These are phyloP conservation scores for Gracilaria vermiculophylla DNA, from an alignment of 23 red algal species.

Conservation along the genomic window DNA sequence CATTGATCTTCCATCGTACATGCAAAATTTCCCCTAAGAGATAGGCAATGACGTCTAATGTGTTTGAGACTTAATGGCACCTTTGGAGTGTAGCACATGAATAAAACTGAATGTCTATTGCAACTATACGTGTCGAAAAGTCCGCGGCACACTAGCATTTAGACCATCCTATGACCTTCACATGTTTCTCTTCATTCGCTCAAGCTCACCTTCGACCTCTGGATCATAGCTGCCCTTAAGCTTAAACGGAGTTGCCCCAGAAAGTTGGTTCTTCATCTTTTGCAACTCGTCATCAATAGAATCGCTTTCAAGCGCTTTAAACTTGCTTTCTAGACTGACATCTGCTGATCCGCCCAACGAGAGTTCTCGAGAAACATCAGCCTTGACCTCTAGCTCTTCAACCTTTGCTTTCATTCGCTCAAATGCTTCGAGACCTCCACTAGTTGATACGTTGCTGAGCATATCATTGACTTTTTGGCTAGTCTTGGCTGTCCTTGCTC, in stretches of 20 bases:
- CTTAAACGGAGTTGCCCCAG: constrained; percentile 44
- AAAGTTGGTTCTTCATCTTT: constrained; percentile 79
- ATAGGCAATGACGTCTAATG: no score
- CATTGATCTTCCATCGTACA: constrained; percentile 36
- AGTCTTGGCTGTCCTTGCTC: constrained; percentile 94
- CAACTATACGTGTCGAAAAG: background rate
- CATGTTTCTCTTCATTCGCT: constrained; percentile 73
- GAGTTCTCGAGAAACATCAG: constrained; percentile 80
- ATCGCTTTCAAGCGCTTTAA: constrained; percentile 89
- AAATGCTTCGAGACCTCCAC: constrained; percentile 85
- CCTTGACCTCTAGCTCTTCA: constrained; percentile 86
- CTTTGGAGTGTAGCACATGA: background rate
- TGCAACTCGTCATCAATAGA: constrained; percentile 92
- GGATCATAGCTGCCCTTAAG: constrained; percentile 58
- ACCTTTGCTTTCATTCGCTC: constrained; percentile 99
- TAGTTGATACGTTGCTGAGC: constrained; percentile 79
- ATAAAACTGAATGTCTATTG: background rate
- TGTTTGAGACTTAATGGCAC: background rate
- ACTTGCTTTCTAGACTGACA: constrained; percentile 86
- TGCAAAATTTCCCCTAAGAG: background rate
- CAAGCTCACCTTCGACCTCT: constrained; percentile 88
- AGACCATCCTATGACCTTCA: background rate
- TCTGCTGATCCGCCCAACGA: constrained; percentile 70
- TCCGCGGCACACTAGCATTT: background rate
- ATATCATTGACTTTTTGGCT: constrained; percentile 97